A percentile compares a stretch with the other conserved stretches of the same genome.
phyloP scores from a whole-genome alignment of 2,329 filamentous ascomycete genomes.

The Fusarium albosuccineum region DNA sequence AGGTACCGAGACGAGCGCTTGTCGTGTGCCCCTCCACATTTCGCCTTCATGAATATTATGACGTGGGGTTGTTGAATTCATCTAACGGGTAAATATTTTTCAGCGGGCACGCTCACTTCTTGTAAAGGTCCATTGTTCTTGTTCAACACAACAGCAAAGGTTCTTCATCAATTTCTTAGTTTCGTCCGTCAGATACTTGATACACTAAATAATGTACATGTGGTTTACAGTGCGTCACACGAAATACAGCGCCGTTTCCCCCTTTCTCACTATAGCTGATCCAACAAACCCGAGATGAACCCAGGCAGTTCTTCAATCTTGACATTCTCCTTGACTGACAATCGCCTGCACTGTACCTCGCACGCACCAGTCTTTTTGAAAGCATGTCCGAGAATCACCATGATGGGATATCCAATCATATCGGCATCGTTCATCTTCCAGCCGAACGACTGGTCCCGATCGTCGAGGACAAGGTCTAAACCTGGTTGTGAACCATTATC shows the following conservation, averaged over 20 bases:
- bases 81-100: slow-evolving; percentile 46
- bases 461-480: slow-evolving; percentile 80
- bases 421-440: slow-evolving; percentile 96
- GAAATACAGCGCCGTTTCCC: neutral
- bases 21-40: slow-evolving; percentile 44
- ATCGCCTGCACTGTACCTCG: slow-evolving; percentile 83
- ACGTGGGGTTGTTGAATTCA: slow-evolving; percentile 49
- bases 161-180: neutral
- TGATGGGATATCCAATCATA: slow-evolving; percentile 86
- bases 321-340: slow-evolving; percentile 73
- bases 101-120: neutral
- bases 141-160: too few relatives aligned
- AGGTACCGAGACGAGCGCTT: slow-evolving; percentile 14
- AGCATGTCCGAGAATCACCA: slow-evolving; percentile 80
- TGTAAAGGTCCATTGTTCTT: too few relatives aligned
- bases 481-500: slow-evolving; percentile 25
- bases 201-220: slow-evolving; percentile 22
- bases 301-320: slow-evolving; percentile 57
- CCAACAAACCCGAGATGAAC: slow-evolving; percentile 62
- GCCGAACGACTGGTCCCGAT: slow-evolving; percentile 74
- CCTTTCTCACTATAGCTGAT: slow-evolving; percentile 58
- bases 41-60: slow-evolving; percentile 48
- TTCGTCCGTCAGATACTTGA: neutral
- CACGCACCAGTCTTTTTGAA: slow-evolving; percentile 72
- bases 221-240: slow-evolving; percentile 4